These are phyloP conservation scores for Daldinia sp. DNA, from an alignment of 2,329 filamentous ascomycete species.

Conservation along the genomic window DNA sequence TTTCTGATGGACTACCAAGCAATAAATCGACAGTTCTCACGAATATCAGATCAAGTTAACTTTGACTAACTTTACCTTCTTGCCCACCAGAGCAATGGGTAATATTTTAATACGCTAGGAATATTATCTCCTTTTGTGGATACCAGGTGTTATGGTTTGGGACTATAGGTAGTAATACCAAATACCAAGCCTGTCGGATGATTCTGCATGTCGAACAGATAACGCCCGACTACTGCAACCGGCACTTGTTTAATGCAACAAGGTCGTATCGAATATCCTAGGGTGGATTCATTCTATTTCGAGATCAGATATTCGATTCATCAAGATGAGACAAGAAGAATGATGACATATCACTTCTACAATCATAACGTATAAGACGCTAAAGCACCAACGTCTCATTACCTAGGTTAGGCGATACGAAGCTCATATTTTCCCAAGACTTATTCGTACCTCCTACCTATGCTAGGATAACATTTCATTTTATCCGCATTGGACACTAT, in stretches of 20 bases:
- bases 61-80: background rate
- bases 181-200: background rate
- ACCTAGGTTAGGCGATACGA: background rate
- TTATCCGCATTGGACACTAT: background rate
- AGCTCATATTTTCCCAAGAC: background rate
- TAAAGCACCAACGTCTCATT: background rate
- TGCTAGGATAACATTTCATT: background rate
- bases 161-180: background rate
- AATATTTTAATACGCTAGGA: background rate
- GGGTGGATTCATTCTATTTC: background rate
- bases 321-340: background rate
- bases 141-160: background rate
- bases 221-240: slow-evolving; percentile 12
- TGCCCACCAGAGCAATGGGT: background rate
- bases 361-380: background rate
- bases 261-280: background rate
- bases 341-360: background rate
- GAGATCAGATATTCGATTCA: background rate
- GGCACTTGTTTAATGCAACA: slow-evolving; percentile 2
- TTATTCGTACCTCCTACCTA: too few species aligned
- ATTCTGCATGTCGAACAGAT: slow-evolving; percentile 21
- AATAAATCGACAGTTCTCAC: background rate
- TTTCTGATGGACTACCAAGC: background rate
- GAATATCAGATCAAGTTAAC: background rate
- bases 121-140: background rate